Base-by-base conservation (phyloP, 352 stramenopile genomes). In the Phytophthora quininea region DNA sequence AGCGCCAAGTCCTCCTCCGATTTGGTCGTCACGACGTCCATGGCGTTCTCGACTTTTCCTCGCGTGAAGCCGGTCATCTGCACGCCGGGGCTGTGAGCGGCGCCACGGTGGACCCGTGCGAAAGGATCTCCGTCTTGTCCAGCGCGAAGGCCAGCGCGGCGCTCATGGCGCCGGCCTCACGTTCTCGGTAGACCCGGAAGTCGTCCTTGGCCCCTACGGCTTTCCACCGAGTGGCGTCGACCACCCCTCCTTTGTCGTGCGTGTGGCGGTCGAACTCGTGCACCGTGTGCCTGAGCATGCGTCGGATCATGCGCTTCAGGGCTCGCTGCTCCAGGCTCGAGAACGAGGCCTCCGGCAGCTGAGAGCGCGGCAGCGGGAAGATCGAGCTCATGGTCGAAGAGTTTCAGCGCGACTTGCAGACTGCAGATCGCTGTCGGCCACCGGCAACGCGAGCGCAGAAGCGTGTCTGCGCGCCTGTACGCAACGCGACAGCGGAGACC, bases 1-100 rank as follows among this genome's bases (percentile, higher is more conserved):
- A 77, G 70, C 62, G 77, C 70, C 32, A 84, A 38, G 29, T 86
- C 75, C 35, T 83, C 66, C 15, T 80, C 68, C 1, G 68, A 75
- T n/a, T 61, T 74, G 50, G 70, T 74, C 3, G 71, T 47, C 3
- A 73, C 45, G 5, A 71, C 76, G 62, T 76, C 71, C 54, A 89
- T 71, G 12, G 56, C 69, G 62, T 76, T 86, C 54, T 86, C 80
- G 9, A 89, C 65, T 38, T 67, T 71, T 35, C 80, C 77, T 5
- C 58, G 64, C 29, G 69, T 45, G 19, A 71, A 58, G 29, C 80
- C 77, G 1, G 73, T 71, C 52, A 83, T 54, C 14, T 78, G 48
- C 50, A 83, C 51, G n/a, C 52, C 69, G 0, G 60, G 5, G 67
- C 31, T 14, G 46, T 59, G 7, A 70, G 27, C 2, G 54, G 45